phyloP scores from a whole-genome alignment of 352 stramenopile genomes.

The Thraustotheca clavata region DNA sequence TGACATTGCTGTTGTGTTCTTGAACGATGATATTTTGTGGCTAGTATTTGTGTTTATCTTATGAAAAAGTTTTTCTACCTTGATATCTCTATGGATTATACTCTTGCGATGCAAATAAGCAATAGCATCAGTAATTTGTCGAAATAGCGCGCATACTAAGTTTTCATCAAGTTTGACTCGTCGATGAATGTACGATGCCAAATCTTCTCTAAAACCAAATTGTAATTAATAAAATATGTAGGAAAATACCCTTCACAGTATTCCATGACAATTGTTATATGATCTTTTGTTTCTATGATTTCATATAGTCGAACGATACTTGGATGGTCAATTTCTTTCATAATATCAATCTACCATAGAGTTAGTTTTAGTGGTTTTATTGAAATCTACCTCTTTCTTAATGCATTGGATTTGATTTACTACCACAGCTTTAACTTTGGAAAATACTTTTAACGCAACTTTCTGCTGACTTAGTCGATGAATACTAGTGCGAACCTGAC shows the following conservation, averaged over 20 bases:
- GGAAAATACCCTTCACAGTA: constrained; percentile 64
- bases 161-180: not conserved
- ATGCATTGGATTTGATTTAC: constrained; percentile 5
- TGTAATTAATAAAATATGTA: not conserved
- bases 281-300: constrained; percentile 91
- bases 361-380: not conserved
- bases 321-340: constrained; percentile 90
- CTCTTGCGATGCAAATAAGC: constrained; percentile 16
- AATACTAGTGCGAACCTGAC: not conserved
- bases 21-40: constrained; percentile 16
- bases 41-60: not conserved
- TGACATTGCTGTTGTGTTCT: not conserved
- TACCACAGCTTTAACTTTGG: constrained; percentile 1
- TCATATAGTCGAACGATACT: constrained; percentile 96
- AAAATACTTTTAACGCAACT: constrained; percentile 20
- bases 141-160: constrained; percentile 1
- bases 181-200: constrained; percentile 5
- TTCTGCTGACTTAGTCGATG: constrained; percentile 6
- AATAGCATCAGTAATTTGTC: constrained; percentile 15
- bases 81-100: constrained; percentile 21
- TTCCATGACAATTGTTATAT: constrained; percentile 97
- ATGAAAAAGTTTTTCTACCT: constrained; percentile 1
- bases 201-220: constrained; percentile 3
- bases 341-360: constrained; percentile 91
- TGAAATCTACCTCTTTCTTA: constrained; percentile 12